Percentiles rank a stretch among this genome's conserved stretches.
Evolutionary conservation across 768 basidiomycete species (phyloP).

Genomic region (Megacollybia marginata): DNA sequence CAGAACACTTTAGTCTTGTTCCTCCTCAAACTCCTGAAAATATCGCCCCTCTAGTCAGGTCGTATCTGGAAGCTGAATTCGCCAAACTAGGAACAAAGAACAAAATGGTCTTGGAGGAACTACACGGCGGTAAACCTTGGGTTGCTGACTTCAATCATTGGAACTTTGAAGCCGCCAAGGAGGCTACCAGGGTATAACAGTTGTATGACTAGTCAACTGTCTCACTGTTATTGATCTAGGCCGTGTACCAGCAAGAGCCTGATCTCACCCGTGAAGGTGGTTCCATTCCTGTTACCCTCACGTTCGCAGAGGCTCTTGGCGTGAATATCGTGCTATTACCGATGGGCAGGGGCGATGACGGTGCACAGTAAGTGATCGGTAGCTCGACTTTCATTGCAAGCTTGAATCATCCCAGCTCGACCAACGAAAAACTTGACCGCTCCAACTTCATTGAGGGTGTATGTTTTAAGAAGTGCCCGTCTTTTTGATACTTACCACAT

Average conservation of each 20-base stretch:
- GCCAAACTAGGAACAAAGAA: slow-evolving; percentile 66
- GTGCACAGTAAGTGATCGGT: slow-evolving; percentile 47
- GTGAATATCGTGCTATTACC: slow-evolving; percentile 64
- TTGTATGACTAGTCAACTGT: neutral
- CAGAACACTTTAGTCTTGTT: slow-evolving; percentile 33
- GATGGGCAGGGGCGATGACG: slow-evolving; percentile 70
- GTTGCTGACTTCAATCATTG: slow-evolving; percentile 61
- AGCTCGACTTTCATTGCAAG: neutral
- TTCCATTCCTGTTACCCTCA: slow-evolving; percentile 67
- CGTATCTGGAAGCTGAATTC: slow-evolving; percentile 60
- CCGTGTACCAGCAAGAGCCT: slow-evolving; percentile 47
- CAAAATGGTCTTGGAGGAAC: slow-evolving; percentile 45
- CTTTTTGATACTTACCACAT: neutral
- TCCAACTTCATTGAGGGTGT: slow-evolving; percentile 63
- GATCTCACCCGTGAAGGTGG: slow-evolving; percentile 66
- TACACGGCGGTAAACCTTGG: slow-evolving; percentile 70
- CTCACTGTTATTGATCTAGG: slow-evolving; percentile 4
- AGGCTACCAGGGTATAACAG: slow-evolving; percentile 46
- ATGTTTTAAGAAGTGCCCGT: slow-evolving; percentile 10
- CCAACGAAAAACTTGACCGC: slow-evolving; percentile 70
- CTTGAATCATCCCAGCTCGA: slow-evolving; percentile 35
- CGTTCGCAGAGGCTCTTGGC: slow-evolving; percentile 63
- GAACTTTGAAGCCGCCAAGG: slow-evolving; percentile 65
- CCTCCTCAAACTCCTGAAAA: slow-evolving; percentile 60
- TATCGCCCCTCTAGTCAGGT: slow-evolving; percentile 45